Base-by-base conservation (phyloP, 2,329 filamentous ascomycete species). In the Cordyceps tenuipes region DNA sequence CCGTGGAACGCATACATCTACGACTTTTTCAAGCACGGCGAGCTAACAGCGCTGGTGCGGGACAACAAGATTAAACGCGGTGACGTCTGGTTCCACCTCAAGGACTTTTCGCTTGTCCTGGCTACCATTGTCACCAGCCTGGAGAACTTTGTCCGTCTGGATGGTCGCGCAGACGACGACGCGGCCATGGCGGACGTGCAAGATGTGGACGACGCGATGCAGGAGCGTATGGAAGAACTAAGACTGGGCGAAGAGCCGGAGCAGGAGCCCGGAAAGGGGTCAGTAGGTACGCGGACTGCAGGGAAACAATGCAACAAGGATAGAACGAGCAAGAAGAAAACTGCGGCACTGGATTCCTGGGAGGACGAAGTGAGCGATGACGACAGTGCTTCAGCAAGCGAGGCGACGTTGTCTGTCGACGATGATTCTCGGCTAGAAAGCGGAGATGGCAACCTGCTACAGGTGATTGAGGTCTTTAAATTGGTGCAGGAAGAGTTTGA, bases 21-120 rank as follows among this genome's bases (percentile, higher is more conserved):
- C 62, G 87, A 92, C 70, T 93, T 91, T 72, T 91, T 83, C 77
- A 88, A 84, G 70, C 85, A 92, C 65, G 88, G 88, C 3, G 82
- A 87, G 66, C 69, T 85, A 31, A 43, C 21, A 10, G 57, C 57
- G 9, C 34, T 60, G 8, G 57, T 60, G 50, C 73, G 71, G 0
- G 86, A 84, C 34, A 92, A 93, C 68, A 77, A 80, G 3, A 85
- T 93, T 67, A 82, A 82, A 49, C 73, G 75, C 1, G 81, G 82
- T 5, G 86, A 91, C 51, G 78, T 90, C 9, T 92, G 88, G 89
- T 91, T 87, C 66, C 68, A 81, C 2, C 76, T 81, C 58, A 54
- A 60, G 34, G 57, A 60, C n/a, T 60, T 60, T 60, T 78, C 74
- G 0, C 68, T 82, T 21, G 69, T 87, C 0, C 75, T 90, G 0